phyloP scores from a whole-genome alignment of 1,284 basidiomycete genomes.

The Leccinum pseudoinsigne region DNA sequence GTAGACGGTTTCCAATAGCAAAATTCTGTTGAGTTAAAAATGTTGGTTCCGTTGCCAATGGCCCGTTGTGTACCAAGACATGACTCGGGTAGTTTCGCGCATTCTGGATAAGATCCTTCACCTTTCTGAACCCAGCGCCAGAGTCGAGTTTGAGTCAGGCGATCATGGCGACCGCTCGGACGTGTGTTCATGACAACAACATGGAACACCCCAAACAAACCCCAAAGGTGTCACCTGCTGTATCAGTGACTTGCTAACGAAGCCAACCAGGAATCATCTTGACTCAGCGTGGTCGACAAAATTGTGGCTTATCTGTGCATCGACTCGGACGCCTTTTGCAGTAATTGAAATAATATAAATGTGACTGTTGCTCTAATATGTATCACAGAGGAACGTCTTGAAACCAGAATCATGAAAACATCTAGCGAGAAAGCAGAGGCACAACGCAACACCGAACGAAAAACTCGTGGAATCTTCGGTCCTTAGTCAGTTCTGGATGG shows the following conservation, averaged over 20 bases:
- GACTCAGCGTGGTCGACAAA: neutral
- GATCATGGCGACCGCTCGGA: neutral
- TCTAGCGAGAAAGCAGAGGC: slow-evolving; percentile 19
- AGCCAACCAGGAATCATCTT: no score
- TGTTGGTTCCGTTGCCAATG: neutral
- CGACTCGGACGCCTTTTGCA: neutral
- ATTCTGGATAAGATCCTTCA: neutral
- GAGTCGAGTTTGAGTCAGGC: neutral
- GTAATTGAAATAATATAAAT: neutral
- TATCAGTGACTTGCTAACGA: no score
- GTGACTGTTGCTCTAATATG: neutral
- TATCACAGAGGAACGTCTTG: neutral
- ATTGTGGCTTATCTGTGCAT: neutral
- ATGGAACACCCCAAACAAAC: neutral
- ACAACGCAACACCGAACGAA: slow-evolving; percentile 72
- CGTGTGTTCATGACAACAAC: neutral
- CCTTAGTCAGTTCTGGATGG: slow-evolving; percentile 92
- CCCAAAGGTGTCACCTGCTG: neutral
- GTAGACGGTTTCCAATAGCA: neutral
- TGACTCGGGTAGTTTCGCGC: no score
- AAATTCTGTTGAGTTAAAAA: neutral
- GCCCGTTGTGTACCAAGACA: no score
- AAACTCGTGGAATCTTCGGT: slow-evolving; percentile 88
- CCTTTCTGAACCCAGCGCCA: neutral
- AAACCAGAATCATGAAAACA: neutral